phyloP scores from a whole-genome alignment of 2,329 filamentous ascomycete species.

The Colletotrichum sp. region DNA sequence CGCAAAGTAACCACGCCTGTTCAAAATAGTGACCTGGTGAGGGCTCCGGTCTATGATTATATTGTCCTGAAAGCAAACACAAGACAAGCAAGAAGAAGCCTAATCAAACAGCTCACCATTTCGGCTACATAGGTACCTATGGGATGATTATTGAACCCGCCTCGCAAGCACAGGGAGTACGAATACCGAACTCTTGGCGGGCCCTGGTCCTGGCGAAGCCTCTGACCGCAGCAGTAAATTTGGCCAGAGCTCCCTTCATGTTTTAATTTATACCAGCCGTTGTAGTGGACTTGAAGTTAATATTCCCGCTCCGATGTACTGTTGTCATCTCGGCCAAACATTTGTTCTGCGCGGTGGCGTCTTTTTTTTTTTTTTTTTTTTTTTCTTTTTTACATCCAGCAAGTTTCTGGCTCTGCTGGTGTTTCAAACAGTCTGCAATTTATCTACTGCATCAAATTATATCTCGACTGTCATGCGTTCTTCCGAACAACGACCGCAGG shows the following conservation, averaged over 20 bases:
- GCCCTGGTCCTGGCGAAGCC: neutral
- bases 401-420: no score
- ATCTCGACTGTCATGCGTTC: no score
- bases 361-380: no score
- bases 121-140: neutral
- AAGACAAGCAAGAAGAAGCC: neutral
- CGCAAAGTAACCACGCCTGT: neutral
- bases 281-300: no score
- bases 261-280: neutral
- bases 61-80: neutral
- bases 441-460: no score
- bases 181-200: neutral
- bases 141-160: neutral
- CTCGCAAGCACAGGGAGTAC: neutral
- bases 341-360: no score
- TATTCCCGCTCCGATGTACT: no score
- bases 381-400: no score
- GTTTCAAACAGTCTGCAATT: no score
- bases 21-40: neutral
- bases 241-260: neutral
- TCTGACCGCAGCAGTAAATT: neutral
- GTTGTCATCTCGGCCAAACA: no score
- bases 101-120: rapidly evolving
- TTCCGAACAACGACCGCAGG: no score
- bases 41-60: neutral